phyloP scores from a whole-genome alignment of 129 eudicot species.

The Mikania micrantha region DNA sequence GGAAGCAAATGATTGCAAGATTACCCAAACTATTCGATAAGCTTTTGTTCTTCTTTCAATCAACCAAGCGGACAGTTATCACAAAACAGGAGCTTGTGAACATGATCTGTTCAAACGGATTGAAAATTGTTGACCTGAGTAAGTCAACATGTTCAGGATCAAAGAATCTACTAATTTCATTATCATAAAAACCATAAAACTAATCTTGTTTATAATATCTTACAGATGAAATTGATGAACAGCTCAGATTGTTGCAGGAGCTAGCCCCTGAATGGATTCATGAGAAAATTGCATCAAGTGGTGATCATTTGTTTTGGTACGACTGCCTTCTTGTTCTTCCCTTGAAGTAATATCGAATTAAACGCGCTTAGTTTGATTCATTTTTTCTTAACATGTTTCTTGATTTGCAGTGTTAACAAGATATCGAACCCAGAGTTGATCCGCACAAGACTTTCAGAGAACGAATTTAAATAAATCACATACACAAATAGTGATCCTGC shows the following conservation, averaged over 20 bases:
- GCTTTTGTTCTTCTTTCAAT: conserved; percentile 51
- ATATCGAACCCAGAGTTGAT: conserved; percentile 42
- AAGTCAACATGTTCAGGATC: conserved; percentile 17
- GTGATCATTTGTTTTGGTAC: conserved; percentile 65
- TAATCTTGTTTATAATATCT: background rate
- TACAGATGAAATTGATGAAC: conserved; percentile 77
- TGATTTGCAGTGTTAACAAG: conserved; percentile 58
- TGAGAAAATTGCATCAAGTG: conserved; percentile 41
- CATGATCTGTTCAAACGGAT: conserved; percentile 43
- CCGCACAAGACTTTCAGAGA: conserved; percentile 49
- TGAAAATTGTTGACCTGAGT: conserved; percentile 58
- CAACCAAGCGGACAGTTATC: conserved; percentile 58
- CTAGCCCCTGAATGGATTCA: conserved; percentile 72
- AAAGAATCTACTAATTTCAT: background rate
- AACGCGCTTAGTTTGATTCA: background rate
- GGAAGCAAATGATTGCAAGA: conserved; percentile 53
- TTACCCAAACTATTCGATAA: conserved; percentile 71
- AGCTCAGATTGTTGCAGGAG: conserved; percentile 64
- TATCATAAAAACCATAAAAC: background rate
- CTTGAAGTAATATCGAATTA: background rate
- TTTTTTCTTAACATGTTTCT: background rate
- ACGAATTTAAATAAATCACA: background rate
- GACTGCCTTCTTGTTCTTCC: background rate
- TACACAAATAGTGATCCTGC: background rate
- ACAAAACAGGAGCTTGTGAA: conserved; percentile 70